These are phyloP conservation scores for Tetracladium setigerum DNA, from an alignment of 495 filamentous ascomycete species.

Conservation along the genomic window DNA sequence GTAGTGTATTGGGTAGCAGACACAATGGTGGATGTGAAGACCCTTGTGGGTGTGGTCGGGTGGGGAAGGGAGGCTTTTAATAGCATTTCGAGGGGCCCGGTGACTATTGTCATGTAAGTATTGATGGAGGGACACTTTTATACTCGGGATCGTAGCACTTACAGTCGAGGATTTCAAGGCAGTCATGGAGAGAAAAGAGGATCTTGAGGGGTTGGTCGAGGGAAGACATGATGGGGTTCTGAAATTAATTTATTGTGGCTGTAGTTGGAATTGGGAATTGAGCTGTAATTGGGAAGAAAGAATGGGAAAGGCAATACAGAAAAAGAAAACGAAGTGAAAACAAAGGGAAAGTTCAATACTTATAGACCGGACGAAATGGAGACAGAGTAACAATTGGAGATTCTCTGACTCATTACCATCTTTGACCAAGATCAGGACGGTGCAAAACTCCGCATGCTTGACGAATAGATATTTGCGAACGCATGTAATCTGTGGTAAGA, in stretches of 20 bases:
- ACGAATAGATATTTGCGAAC: too few species aligned
- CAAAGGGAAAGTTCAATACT: too few species aligned
- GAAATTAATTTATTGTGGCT: not conserved
- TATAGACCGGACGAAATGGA: too few species aligned
- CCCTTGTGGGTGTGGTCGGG: conserved; percentile 29
- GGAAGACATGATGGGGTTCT: not conserved
- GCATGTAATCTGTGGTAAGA: too few species aligned
- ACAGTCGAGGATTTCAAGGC: conserved; percentile 52
- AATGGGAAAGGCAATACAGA: too few species aligned
- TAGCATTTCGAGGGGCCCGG: conserved; percentile 60
- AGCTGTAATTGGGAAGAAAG: not conserved
- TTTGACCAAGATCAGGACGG: too few species aligned
- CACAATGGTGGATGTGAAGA: conserved; percentile 63
- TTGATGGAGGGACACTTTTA: conserved; percentile 34
- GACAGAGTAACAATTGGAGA: too few species aligned
- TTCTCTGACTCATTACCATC: too few species aligned
- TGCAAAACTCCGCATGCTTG: too few species aligned
- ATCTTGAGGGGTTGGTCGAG: conserved; percentile 9
- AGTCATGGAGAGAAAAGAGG: conserved; percentile 20
- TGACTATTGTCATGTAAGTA: conserved; percentile 21
- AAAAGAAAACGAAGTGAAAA: too few species aligned
- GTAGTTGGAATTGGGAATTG: not conserved
- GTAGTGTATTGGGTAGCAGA: conserved; percentile 43
- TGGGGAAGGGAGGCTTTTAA: conserved; percentile 28
- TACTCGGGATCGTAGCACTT: conserved; percentile 52